Percentiles rank a stretch among this genome's conserved stretches.
phyloP scores from a whole-genome alignment of 2,329 filamentous ascomycete genomes.

The Beauveria sp. region DNA sequence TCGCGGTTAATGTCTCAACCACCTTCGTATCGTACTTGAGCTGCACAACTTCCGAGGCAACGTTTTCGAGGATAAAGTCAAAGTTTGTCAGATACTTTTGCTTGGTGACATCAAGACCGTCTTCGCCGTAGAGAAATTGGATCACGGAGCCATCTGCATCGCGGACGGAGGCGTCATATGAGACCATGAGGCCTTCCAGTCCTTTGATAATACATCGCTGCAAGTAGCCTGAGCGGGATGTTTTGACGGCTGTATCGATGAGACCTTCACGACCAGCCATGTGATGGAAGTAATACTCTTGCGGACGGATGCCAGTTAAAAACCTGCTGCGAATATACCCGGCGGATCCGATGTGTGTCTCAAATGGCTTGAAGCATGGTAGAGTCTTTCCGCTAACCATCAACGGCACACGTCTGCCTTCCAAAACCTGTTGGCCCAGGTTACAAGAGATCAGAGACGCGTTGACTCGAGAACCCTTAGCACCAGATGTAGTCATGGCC shows the following conservation, averaged over 20 bases:
- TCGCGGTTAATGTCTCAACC: constrained; percentile 37
- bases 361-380: constrained; percentile 88
- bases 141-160: constrained; percentile 90
- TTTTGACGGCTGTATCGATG: constrained; percentile 98
- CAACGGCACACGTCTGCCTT: constrained; percentile 86
- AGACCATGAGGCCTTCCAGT: constrained; percentile 87
- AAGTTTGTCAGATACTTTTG: constrained; percentile 88
- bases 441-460: constrained; percentile 98
- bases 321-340: constrained; percentile 95
- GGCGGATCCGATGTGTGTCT: constrained; percentile 80
- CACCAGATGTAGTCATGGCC: constrained; percentile 93
- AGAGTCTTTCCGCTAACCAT: constrained; percentile 98
- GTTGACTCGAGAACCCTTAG: constrained; percentile 88
- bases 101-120: constrained; percentile 89
- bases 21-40: constrained; percentile 56
- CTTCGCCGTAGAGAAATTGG: constrained; percentile 95
- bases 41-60: constrained; percentile 69
- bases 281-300: constrained; percentile 99
- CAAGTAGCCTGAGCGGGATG: constrained; percentile 90
- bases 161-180: constrained; percentile 89
- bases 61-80: constrained; percentile 81
- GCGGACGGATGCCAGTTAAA: constrained; percentile 92
- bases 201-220: constrained; percentile 97
- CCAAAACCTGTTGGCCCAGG: constrained; percentile 89
- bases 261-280: constrained; percentile 98